phyloP scores from a whole-genome alignment of 2,329 filamentous ascomycete genomes.

The Aspergillus neotritici region DNA sequence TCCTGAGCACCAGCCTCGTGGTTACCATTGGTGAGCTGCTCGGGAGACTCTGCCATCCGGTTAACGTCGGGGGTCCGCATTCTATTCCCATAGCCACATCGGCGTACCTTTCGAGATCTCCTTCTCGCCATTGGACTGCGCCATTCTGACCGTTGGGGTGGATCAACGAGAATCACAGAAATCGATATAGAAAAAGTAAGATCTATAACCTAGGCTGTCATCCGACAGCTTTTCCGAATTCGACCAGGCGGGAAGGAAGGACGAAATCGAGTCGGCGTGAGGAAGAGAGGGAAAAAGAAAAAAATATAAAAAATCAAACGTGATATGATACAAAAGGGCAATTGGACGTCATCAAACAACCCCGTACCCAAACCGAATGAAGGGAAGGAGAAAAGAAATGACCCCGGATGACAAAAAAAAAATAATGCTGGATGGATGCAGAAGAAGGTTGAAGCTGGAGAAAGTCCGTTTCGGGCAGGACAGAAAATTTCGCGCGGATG shows the following conservation, averaged over 20 bases:
- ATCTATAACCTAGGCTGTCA: slow-evolving; percentile 13
- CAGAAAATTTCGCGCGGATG: slow-evolving; percentile 40
- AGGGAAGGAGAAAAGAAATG: slow-evolving; percentile 18
- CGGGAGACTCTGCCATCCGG: slow-evolving; percentile 27
- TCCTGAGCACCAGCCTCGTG: slow-evolving; percentile 29
- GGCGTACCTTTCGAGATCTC: slow-evolving; percentile 37
- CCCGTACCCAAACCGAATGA: slow-evolving; percentile 30
- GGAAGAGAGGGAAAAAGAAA: slow-evolving; percentile 11
- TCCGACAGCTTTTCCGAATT: slow-evolving; percentile 12
- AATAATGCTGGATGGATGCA: slow-evolving; percentile 14
- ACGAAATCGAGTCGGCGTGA: slow-evolving; percentile 8
- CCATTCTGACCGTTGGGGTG: slow-evolving; percentile 28
- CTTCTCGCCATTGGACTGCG: slow-evolving; percentile 35
- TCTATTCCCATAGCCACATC: too few relatives aligned
- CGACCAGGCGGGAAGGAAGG: slow-evolving; percentile 5
- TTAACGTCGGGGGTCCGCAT: slow-evolving; percentile 14
- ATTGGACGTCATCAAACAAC: slow-evolving; percentile 29
- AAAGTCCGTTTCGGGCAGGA: slow-evolving; percentile 17
- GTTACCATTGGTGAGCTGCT: slow-evolving; percentile 32
- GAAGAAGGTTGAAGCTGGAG: slow-evolving; percentile 23
- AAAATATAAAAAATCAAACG: slow-evolving; percentile 19
- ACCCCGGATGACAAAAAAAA: slow-evolving; percentile 1
- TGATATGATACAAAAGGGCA: slow-evolving; percentile 32
- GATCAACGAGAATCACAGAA: slow-evolving; percentile 13
- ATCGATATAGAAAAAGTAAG: slow-evolving; percentile 7